Percentiles rank a stretch among this genome's conserved stretches.
Evolutionary conservation across 116 monocot genomes (phyloP).

Genomic region (Trichopus zeylanicus): DNA sequence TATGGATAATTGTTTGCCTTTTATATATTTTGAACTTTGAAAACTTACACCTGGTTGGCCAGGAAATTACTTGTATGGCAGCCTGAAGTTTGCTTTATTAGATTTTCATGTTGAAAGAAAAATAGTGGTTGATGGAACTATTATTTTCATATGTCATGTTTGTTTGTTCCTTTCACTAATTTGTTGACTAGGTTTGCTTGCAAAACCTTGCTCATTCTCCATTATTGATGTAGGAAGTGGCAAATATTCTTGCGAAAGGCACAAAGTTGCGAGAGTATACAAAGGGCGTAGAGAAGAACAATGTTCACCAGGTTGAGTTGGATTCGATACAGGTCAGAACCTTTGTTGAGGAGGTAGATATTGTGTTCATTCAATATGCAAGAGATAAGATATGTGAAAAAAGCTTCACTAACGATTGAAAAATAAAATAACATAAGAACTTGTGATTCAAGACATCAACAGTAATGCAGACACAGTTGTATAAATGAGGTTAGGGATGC

Average conservation of each 20-base stretch:
- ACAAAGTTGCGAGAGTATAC: slow-evolving; percentile 79
- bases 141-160: not conserved
- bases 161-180: not conserved
- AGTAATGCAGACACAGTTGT: too few species aligned
- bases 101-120: not conserved
- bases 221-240: slow-evolving; percentile 51
- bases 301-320: slow-evolving; percentile 88
- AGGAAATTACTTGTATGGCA: too few species aligned
- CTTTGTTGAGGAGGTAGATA: slow-evolving; percentile 5
- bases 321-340: slow-evolving; percentile 84
- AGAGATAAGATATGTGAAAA: too few species aligned
- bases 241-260: slow-evolving; percentile 83
- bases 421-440: too few species aligned
- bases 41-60: too few species aligned
- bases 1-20: too few species aligned
- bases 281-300: slow-evolving; percentile 92
- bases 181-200: not conserved
- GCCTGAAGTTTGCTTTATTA: not conserved
- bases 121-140: not conserved
- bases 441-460: not conserved
- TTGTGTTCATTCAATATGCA: too few species aligned
- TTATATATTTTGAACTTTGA: too few species aligned
- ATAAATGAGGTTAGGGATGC: not conserved
- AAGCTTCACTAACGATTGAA: too few species aligned
- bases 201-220: not conserved